Base-by-base conservation (phyloP, 768 basidiomycete genomes). In the Neoboletus brunneissimus region DNA sequence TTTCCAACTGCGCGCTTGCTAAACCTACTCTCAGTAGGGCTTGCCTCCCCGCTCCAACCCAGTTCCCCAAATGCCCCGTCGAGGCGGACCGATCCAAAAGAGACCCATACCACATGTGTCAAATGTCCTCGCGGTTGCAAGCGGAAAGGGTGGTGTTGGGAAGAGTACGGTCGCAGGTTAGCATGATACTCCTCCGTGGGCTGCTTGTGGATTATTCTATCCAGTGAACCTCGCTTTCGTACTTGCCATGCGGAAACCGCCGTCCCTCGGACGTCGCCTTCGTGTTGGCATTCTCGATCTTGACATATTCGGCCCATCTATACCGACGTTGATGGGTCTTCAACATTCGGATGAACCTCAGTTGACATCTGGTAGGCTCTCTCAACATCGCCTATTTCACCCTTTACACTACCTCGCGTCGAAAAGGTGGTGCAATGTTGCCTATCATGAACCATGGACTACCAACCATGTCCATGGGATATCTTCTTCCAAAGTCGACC, bases 391-490 rank as follows among this genome's bases (percentile, higher is more conserved):
- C 8, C 5, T 22, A n/a, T 18, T 12, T 18, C n/a, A 32, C 42
- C 2, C 41, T 51, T 51, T 50, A 11, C 31, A 55, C 27, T 32
- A 18, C 15, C n/a, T 5, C 27, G 20, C 13, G 4, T 53, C 13
- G 10, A 37, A 22, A 46, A 91, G 94, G 66, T 35, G 93, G 92
- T 11, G 87, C 88, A 22, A 78, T 98, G 29, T 67, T 89, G 12
- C 96, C 95, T 0, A 73, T 98, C 16, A 79, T 78, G 20, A 97
- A 97, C 66, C 94, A 98, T 70, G 90, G 92, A 15, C 64, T 98
- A 2, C 87, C 90, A 16, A 91, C 89, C 64, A 98, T 98, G 96
- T 97, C 94, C 1, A 97, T 99, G 85, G 96, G 94, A 3, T 99
- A 94, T 69, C 82, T 99, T 13, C 80, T 98, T 15, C 88, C 90